phyloP scores from a whole-genome alignment of 2,329 filamentous ascomycete species.

The Trichoderma lentiforme region DNA sequence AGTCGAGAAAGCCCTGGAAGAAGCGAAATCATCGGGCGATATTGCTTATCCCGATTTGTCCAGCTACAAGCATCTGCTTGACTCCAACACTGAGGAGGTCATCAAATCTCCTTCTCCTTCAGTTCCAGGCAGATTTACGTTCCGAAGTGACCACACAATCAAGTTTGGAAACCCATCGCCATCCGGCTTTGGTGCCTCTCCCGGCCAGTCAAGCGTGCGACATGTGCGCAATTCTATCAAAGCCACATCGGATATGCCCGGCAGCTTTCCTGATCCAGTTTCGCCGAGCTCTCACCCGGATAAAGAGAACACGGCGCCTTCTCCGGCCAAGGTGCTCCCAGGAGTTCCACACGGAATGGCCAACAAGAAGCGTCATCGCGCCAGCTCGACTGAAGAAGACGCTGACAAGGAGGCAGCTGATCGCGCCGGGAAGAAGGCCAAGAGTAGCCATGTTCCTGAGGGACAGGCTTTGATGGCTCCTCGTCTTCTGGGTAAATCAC shows the following conservation, averaged over 20 bases:
- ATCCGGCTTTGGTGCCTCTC: slow-evolving; percentile 53
- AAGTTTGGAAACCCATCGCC: slow-evolving; percentile 49
- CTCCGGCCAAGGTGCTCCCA: slow-evolving; percentile 34
- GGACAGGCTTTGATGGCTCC: slow-evolving; percentile 53
- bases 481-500: slow-evolving; percentile 39
- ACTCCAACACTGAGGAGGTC: slow-evolving; percentile 25
- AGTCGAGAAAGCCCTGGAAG: slow-evolving; percentile 23
- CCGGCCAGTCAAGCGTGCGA: slow-evolving; percentile 59
- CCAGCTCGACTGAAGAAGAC: slow-evolving; percentile 55
- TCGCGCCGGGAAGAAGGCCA: slow-evolving; percentile 58
- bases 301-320: slow-evolving; percentile 54
- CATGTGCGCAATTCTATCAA: slow-evolving; percentile 54
- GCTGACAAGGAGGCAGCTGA: slow-evolving; percentile 46
- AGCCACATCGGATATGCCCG: slow-evolving; percentile 48
- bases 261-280: slow-evolving; percentile 47
- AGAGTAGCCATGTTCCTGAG: slow-evolving; percentile 46
- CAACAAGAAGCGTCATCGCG: slow-evolving; percentile 64
- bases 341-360: slow-evolving; percentile 59
- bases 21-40: slow-evolving; percentile 30
- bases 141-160: slow-evolving; percentile 64
- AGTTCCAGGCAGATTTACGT: slow-evolving; percentile 59
- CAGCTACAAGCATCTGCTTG: slow-evolving; percentile 35
- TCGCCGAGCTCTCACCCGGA: slow-evolving; percentile 39
- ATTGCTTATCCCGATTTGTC: slow-evolving; percentile 55
- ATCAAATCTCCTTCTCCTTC: slow-evolving; percentile 35